A percentile compares a stretch with the other conserved stretches of the same genome.
Evolutionary conservation across 306 rosid genomes (phyloP).

Genomic region (Fragaria iinumae): DNA sequence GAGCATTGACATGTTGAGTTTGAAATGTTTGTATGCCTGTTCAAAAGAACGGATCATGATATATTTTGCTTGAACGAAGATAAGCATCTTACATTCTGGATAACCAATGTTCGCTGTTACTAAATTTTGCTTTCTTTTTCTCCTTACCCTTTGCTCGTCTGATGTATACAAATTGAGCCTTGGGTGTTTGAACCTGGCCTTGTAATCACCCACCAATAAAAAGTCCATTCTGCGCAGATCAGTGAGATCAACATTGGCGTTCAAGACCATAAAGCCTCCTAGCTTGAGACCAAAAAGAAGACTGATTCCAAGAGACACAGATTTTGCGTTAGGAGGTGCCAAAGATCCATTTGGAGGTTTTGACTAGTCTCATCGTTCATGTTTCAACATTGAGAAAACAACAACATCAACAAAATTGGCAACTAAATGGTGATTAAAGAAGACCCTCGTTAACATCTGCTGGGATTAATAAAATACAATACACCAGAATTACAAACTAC

Average conservation of each 20-base stretch:
- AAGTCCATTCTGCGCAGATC: too few species aligned
- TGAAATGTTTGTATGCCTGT: conserved; percentile 4
- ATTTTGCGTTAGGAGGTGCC: not conserved
- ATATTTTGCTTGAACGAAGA: not conserved
- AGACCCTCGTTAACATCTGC: not conserved
- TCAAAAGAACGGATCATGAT: conserved; percentile 5
- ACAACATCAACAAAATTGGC: too few species aligned
- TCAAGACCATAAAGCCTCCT: too few species aligned
- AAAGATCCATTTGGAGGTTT: too few species aligned
- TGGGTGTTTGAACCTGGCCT: too few species aligned
- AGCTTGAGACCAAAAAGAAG: too few species aligned
- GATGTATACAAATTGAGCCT: not conserved
- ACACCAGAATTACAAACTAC: too few species aligned
- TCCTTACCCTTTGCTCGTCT: too few species aligned
- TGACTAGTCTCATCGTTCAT: not conserved
- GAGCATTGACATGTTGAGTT: conserved; percentile 10
- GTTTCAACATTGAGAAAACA: not conserved
- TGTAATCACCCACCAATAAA: too few species aligned
- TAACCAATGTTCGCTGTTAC: not conserved
- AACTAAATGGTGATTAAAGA: not conserved
- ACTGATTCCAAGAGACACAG: too few species aligned
- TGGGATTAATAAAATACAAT: not conserved
- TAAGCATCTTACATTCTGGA: not conserved
- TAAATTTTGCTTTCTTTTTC: not conserved
- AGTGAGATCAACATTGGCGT: too few species aligned